Percentiles rank a stretch among this genome's conserved stretches.
Conservation (phyloP, 1,284 basidiomycete species). For the Heterobasidion annosum region DNA sequence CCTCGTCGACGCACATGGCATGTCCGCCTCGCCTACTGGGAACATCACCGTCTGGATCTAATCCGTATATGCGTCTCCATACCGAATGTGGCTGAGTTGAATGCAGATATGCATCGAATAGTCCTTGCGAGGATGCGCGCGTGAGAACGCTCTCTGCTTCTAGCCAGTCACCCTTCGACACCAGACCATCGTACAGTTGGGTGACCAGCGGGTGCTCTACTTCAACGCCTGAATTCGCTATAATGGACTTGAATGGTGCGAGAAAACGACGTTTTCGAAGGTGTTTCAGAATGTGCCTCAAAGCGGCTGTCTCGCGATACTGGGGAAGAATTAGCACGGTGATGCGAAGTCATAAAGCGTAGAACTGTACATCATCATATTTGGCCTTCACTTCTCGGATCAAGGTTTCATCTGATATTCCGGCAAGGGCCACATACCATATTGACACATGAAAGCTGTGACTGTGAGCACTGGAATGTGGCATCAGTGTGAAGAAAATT, state of each 20-base stretch:
- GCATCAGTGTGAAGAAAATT: neutral
- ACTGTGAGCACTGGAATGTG: conserved; percentile 41
- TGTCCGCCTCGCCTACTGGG: conserved; percentile 69
- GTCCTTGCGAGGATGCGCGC: conserved; percentile 38
- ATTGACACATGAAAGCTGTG: conserved; percentile 70
- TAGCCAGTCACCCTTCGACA: conserved; percentile 59
- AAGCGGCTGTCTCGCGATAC: conserved; percentile 56
- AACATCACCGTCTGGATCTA: conserved; percentile 52
- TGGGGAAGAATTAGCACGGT: conserved; percentile 19
- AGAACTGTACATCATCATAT: conserved; percentile 50
- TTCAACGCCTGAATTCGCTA: conserved; percentile 44
- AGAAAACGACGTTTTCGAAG: conserved; percentile 70
- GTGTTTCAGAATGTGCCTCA: conserved; percentile 71
- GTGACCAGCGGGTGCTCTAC: conserved; percentile 70
- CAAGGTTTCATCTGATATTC: conserved; percentile 42
- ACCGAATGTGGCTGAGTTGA: conserved; percentile 44
- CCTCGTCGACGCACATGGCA: conserved; percentile 73
- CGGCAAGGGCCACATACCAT: conserved; percentile 60
- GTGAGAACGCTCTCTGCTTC: conserved; percentile 47
- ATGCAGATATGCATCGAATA: conserved; percentile 53
- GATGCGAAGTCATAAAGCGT: neutral
- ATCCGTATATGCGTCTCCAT: conserved; percentile 49
- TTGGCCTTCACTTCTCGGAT: conserved; percentile 41
- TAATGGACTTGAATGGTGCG: conserved; percentile 54
- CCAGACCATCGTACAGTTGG: conserved; percentile 53